Percentiles rank a stretch among this genome's conserved stretches.
phyloP scores from a whole-genome alignment of 257 asterid species.

The Marsdenia floribunda region DNA sequence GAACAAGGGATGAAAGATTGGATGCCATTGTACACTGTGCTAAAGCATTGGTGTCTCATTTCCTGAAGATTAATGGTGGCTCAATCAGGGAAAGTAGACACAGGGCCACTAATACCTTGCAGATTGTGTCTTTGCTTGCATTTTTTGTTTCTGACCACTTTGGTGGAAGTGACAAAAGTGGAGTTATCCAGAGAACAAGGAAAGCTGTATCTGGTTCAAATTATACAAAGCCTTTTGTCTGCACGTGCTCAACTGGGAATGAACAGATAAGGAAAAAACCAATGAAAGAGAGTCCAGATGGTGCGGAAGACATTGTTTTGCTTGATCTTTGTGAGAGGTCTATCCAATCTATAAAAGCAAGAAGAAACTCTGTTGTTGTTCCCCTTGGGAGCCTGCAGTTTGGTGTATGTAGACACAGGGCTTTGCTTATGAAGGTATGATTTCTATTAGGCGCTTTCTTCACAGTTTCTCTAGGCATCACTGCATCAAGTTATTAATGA shows the following conservation, averaged over 20 bases:
- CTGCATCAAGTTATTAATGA: constrained; percentile 12
- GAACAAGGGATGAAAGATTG: constrained; percentile 79
- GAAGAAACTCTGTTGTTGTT: constrained; percentile 58
- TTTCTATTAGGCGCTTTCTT: constrained; percentile 15
- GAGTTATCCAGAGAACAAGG: constrained; percentile 54
- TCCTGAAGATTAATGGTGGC: constrained; percentile 50
- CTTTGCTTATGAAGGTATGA: constrained; percentile 84
- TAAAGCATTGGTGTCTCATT: constrained; percentile 50
- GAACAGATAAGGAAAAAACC: constrained; percentile 23
- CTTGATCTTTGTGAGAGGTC: constrained; percentile 68
- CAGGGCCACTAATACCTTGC: constrained; percentile 42
- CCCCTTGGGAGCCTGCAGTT: constrained; percentile 85
- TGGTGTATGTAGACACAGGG: constrained; percentile 97
- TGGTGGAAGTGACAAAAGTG: constrained; percentile 90
- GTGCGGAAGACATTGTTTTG: constrained; percentile 44
- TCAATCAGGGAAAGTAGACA: constrained; percentile 32
- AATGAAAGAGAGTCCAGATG: constrained; percentile 30
- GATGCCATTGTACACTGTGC: constrained; percentile 69
- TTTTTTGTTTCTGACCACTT: constrained; percentile 91
- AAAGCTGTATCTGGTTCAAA: constrained; percentile 74
- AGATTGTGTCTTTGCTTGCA: constrained; percentile 78
- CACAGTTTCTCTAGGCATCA: background rate
- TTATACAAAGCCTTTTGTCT: constrained; percentile 66
- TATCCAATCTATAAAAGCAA: constrained; percentile 58
- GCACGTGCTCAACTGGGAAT: constrained; percentile 75